Evolutionary conservation across 2,329 filamentous ascomycete species (phyloP).

Genomic region (Claviceps sp.): DNA sequence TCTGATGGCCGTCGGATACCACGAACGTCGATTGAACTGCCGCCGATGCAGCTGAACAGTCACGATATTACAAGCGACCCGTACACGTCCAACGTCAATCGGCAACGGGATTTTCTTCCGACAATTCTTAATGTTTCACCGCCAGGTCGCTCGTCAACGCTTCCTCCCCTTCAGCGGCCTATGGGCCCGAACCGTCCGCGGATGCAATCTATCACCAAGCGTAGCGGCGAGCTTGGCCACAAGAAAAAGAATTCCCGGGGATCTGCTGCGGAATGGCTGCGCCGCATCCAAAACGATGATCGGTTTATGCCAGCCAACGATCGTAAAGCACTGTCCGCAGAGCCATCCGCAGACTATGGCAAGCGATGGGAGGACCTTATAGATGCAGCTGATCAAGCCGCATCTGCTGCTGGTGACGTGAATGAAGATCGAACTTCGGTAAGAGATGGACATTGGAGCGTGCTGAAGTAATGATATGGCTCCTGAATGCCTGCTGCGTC

Average conservation of each 20-base stretch:
- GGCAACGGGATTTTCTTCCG: slow-evolving; percentile 61
- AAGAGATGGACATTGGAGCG: slow-evolving; percentile 32
- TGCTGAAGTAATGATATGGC: not conserved
- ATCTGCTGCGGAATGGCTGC: slow-evolving; percentile 55
- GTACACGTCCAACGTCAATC: slow-evolving; percentile 40
- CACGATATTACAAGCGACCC: slow-evolving; percentile 61
- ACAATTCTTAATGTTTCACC: slow-evolving; percentile 74
- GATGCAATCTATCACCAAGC: slow-evolving; percentile 77
- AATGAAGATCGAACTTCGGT: slow-evolving; percentile 86
- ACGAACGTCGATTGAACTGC: slow-evolving; percentile 58
- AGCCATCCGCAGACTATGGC: slow-evolving; percentile 68
- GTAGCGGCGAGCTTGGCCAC: slow-evolving; percentile 61
- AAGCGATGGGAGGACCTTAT: slow-evolving; percentile 96
- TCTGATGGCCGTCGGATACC: slow-evolving; percentile 50
- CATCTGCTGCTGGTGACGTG: slow-evolving; percentile 80
- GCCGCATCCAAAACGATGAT: slow-evolving; percentile 44
- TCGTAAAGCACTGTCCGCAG: slow-evolving; percentile 74
- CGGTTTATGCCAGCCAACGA: slow-evolving; percentile 55
- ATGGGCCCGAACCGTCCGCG: slow-evolving; percentile 60
- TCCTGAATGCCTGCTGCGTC: no score
- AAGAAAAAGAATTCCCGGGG: slow-evolving; percentile 63
- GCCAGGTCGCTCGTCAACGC: slow-evolving; percentile 73
- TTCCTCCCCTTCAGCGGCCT: slow-evolving; percentile 68
- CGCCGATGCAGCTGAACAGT: slow-evolving; percentile 47
- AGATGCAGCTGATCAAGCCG: slow-evolving; percentile 60